Base-by-base conservation (phyloP, 352 stramenopile species). In the Blastocystis sp. region DNA sequence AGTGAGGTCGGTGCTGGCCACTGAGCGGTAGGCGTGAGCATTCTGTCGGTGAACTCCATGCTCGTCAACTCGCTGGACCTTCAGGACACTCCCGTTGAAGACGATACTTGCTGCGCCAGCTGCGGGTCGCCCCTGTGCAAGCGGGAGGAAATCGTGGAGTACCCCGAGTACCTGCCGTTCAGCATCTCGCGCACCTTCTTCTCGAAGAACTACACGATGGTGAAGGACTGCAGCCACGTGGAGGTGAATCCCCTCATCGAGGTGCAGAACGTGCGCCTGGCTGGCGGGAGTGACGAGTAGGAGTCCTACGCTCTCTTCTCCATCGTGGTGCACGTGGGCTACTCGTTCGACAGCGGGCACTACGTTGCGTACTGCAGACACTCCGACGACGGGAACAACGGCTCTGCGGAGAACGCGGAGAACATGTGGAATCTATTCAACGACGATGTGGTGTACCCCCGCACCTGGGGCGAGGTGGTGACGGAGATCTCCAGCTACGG, bases 381-480 rank as follows among this genome's bases (percentile, higher is more conserved):
- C 28, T 84, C 74, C 1, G 74, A 84, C 38, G 74, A 84, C 61
- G 53, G 38, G 28, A 40, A 67, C 40, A 84, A 84, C 34, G 34
- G 21, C 14, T 59, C 21, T 5, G 17, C 52, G n/a, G 34, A 84
- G 17, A 84, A 84, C 28, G 14, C 21, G 17, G 53, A n/a, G 2
- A 84, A 84, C 66, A n/a, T 7, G 53, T 84, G 74, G 74, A 48
- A 69, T 34, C 23, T 84, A 11, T 84, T 69, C 45, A 84, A 84
- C 48, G 74, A 84, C 45, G 74, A 84, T 10, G 48, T 38, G 7
- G 56, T 84, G 10, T 67, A 69, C 43, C 53, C 53, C 5, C 38
- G 34, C 40, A 40, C 34, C 11, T 84, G 74, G 74, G 60, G 53
- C 10, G 74, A 84, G n/a, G 53, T 84, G 9, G n/a, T 56, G 28